Base-by-base conservation (phyloP, 2,329 filamentous ascomycete species). In the Colletotrichum incanum region DNA sequence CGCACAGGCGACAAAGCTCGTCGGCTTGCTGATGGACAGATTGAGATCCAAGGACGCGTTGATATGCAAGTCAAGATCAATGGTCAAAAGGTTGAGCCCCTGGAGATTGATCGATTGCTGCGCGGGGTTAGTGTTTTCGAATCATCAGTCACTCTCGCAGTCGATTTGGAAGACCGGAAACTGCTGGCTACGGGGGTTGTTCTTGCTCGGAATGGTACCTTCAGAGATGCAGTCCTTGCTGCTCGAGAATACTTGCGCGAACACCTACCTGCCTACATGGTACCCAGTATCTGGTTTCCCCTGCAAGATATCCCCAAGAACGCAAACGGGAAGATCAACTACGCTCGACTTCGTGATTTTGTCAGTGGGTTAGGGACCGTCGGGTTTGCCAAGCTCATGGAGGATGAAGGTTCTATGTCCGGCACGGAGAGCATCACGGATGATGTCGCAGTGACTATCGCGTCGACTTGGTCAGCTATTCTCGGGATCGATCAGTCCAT, bases 31-130 rank as follows among this genome's bases (percentile, higher is more conserved):
- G 77, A 79, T 11, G 77, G 78, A 0, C 74, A 59, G 0, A 60
- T 80, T 28, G 72, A 78, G 23, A 76, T 78, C 5, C 49, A 70
- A 0, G 78, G 79, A 0, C 75, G 80, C 0, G 76, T 74, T 5
- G 79, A 80, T 9, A 62, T 73, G 3, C 80, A 81, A 67, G 75
- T 80, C 73, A 81, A 81, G 74, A 76, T 81, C 5, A 76, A 76
- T 34, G 80, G 80, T 5, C 78, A 81, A 26, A 78, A 80, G 6
- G 75, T 80, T 8, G 80, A 81, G 39, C 74, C 80, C 0, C 77
- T 74, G 0, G 80, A 81, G 50, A 76, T 81, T 6, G 79, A 81
- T 70, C 55, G 37, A n/a, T 20, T 58, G 34, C 23, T 72, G 77
- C 28, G 73, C 70, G 23, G 55, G 75, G 26, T 73, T 39, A n/a